Conservation (phyloP, 2,329 filamentous ascomycete species). For the Exophiala bonariae region DNA sequence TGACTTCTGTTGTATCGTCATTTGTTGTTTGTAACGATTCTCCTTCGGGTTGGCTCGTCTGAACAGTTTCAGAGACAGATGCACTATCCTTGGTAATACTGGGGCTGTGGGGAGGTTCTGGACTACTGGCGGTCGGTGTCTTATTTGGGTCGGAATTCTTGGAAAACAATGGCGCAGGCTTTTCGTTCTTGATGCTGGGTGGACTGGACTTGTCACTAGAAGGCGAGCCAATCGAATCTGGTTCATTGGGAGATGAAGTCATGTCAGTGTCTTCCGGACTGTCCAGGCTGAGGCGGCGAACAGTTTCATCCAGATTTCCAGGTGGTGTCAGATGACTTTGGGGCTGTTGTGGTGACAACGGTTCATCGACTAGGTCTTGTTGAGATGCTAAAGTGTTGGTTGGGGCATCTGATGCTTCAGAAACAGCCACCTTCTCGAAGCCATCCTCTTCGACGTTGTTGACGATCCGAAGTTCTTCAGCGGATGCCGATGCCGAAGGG, state of each 20-base stretch:
- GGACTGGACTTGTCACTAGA: slow-evolving; percentile 49
- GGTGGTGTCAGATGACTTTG: slow-evolving; percentile 42
- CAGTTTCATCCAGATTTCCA: slow-evolving; percentile 55
- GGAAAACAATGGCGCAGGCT: slow-evolving; percentile 65
- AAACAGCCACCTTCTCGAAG: slow-evolving; percentile 84
- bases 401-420: slow-evolving; percentile 70
- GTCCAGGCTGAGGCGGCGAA: slow-evolving; percentile 49
- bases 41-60: slow-evolving; percentile 14
- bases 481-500: slow-evolving; percentile 47
- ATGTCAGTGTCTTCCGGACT: slow-evolving; percentile 49
- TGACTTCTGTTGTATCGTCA: slow-evolving; percentile 17
- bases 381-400: slow-evolving; percentile 49
- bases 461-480: slow-evolving; percentile 71
- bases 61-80: slow-evolving; percentile 8
- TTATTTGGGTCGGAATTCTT: slow-evolving; percentile 24
- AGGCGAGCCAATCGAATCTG: slow-evolving; percentile 12
- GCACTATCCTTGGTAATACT: slow-evolving; percentile 4
- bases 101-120: slow-evolving; percentile 23
- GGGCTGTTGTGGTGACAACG: slow-evolving; percentile 57
- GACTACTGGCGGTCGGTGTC: slow-evolving; percentile 28
- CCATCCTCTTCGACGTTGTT: slow-evolving; percentile 86
- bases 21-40: slow-evolving; percentile 18
- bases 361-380: slow-evolving; percentile 75
- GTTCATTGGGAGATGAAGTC: slow-evolving; percentile 37
- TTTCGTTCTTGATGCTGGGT: slow-evolving; percentile 55